These are phyloP conservation scores for Penicillium cinerascens DNA, from an alignment of 495 filamentous ascomycete species.

Conservation along the genomic window DNA sequence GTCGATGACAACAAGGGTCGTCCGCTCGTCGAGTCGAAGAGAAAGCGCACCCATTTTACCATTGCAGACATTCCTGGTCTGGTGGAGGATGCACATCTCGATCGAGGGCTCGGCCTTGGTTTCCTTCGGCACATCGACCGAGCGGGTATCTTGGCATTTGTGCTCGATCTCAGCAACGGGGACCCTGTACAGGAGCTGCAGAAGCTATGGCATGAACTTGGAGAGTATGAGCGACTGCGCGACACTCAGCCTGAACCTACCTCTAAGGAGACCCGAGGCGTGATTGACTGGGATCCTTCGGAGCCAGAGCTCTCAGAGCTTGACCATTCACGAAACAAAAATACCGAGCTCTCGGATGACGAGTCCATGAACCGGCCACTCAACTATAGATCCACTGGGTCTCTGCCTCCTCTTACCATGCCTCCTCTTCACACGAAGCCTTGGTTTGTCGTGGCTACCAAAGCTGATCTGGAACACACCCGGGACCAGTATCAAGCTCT, in stretches of 20 bases:
- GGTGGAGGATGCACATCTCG: constrained; percentile 84
- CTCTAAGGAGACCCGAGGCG: constrained; percentile 40
- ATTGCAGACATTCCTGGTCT: constrained; percentile 95
- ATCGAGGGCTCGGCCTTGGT: constrained; percentile 84
- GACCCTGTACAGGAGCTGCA: constrained; percentile 76
- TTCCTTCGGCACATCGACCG: constrained; percentile 95
- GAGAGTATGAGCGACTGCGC: constrained; percentile 75
- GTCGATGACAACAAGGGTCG: constrained; percentile 78
- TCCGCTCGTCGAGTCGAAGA: constrained; percentile 43
- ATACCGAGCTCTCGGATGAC: constrained; percentile 18
- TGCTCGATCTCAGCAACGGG: constrained; percentile 77
- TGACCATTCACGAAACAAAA: no score
- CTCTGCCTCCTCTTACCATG: constrained; percentile 35
- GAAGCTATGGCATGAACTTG: constrained; percentile 83
- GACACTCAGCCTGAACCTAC: constrained; percentile 51
- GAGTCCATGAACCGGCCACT: constrained; percentile 5
- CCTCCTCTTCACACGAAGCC: constrained; percentile 80
- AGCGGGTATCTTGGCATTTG: constrained; percentile 87
- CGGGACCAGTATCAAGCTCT: constrained; percentile 70
- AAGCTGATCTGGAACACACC: constrained; percentile 80
- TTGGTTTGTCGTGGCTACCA: constrained; percentile 97
- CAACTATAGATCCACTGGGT: constrained; percentile 8
- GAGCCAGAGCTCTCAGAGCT: constrained; percentile 17
- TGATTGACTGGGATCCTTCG: constrained; percentile 28
- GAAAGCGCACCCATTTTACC: constrained; percentile 70